phyloP scores from a whole-genome alignment of 495 filamentous ascomycete species.

The Neurospora tetraspora region DNA sequence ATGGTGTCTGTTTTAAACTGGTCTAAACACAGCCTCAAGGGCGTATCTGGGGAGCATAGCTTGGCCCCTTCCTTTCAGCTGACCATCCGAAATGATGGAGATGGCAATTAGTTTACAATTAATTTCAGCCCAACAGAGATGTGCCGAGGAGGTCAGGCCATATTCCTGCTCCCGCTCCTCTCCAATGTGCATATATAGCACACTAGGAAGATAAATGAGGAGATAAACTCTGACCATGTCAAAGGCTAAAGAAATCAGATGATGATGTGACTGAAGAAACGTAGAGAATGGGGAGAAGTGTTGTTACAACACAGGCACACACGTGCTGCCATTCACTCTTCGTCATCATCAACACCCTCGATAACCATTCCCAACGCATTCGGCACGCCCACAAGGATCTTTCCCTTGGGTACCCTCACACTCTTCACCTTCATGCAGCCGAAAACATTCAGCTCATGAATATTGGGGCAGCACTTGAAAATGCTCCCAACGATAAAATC shows the following conservation, averaged over 20 bases:
- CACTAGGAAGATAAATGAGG: not conserved
- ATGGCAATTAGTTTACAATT: not conserved
- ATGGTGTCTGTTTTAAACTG: not conserved
- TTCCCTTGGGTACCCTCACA: slow-evolving; percentile 57
- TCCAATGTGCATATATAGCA: not conserved
- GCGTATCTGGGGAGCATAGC: not conserved
- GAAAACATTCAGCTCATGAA: slow-evolving; percentile 70
- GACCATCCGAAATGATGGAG: not conserved
- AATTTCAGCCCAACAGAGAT: not conserved
- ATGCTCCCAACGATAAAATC: slow-evolving; percentile 64
- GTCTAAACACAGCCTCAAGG: not conserved
- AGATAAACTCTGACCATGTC: not conserved
- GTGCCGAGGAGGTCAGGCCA: not conserved
- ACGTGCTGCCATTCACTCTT: not conserved
- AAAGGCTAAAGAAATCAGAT: not conserved
- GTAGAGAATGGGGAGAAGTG: not conserved
- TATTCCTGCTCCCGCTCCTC: not conserved
- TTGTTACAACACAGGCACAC: not conserved
- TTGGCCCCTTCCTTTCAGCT: not conserved
- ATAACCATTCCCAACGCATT: slow-evolving; percentile 51
- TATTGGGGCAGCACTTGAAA: slow-evolving; percentile 60
- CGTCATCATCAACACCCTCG: slow-evolving; percentile 29
- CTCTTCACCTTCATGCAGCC: slow-evolving; percentile 72
- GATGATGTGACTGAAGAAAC: not conserved
- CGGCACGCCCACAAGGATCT: slow-evolving; percentile 69